Base-by-base conservation (phyloP, 495 filamentous ascomycete genomes). In the Pyrenula aspistea region DNA sequence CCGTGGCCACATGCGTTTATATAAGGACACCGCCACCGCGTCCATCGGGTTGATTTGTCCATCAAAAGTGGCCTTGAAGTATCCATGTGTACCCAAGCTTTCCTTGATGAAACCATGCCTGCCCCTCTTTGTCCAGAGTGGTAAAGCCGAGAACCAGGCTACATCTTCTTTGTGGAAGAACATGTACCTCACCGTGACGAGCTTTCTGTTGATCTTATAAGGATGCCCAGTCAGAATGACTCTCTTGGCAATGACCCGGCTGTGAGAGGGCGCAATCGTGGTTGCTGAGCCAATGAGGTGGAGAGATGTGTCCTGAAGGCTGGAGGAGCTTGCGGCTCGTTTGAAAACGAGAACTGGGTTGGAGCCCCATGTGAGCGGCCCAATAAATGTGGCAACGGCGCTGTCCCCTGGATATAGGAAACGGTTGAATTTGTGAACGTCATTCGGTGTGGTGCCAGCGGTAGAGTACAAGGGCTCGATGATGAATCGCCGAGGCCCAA, bases 51-150 rank as follows among this genome's bases (percentile, higher is more conserved):
- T 95, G 68, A 97, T 89, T 67, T 84, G 88, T 22, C 85, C 89
- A 70, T 98, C 94, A 74, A 98, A 98, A 21, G 87, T 95, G 3
- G 91, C 92, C 80, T 98, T 98, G 77, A 97, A 97, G 75, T 97
- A 98, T 53, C 93, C 93, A 72, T 98, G 93, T 24, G 93, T 98
- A 63, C 93, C 93, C 59, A 98, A 72, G 61, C 84, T 78, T 75
- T 98, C 93, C 75, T 95, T 95, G 71, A 97, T 83, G 62, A 82
- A 94, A 12, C 93, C 93, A 59, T 79, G 85, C 63, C 92, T 78
- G 1, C 93, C 93, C 53, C 93, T 72, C 71, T 81, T 89, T 25
- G 93, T 98, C 89, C 92, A 98, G 57, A 98, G 72, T 60, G 90
- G 91, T 65, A 98, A 71, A 2, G 91, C 91, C 70, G 95, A 95